These are phyloP conservation scores for Thraustochytrium sp. DNA, from an alignment of 352 stramenopile species.

Conservation along the genomic window DNA sequence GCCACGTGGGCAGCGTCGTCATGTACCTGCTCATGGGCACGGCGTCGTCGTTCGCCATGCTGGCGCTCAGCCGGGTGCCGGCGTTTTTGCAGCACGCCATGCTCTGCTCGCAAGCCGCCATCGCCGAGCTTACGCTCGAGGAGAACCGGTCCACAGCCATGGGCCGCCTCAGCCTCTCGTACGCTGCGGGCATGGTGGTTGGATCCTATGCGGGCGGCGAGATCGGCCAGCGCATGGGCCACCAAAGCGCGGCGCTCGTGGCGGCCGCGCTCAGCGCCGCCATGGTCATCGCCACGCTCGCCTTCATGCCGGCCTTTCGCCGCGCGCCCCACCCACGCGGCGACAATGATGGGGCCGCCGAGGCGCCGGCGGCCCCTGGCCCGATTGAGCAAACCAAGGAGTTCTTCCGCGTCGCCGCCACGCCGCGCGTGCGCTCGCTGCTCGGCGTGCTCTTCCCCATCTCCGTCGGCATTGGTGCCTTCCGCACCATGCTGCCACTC, in stretches of 20 bases:
- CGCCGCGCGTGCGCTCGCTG: background rate
- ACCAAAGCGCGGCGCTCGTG: conserved; percentile 13
- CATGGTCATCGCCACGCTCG: background rate
- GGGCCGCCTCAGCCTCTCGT: conserved; percentile 47
- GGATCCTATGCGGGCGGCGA: conserved; percentile 41
- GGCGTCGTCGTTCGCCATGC: background rate
- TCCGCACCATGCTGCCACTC: conserved; percentile 32
- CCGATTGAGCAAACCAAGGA: background rate
- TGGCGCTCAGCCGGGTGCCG: conserved; percentile 38
- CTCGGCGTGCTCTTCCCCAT: conserved; percentile 4
- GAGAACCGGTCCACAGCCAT: conserved; percentile 42
- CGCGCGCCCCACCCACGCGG: background rate
- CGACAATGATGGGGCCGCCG: no score
- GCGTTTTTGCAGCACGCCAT: conserved; percentile 47
- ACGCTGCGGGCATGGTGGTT: conserved; percentile 46
- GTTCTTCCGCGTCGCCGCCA: background rate
- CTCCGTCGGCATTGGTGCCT: conserved; percentile 35
- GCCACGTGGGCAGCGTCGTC: background rate
- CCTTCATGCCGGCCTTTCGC: background rate
- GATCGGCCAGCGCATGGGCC: background rate
- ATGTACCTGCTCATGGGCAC: conserved; percentile 44
- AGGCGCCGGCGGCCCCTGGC: no score
- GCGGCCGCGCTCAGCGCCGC: background rate
- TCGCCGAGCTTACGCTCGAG: background rate
- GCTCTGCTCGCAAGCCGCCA: conserved; percentile 44